Evolutionary conservation across 2,329 filamentous ascomycete genomes (phyloP).

Genomic region (Nemania sp.): DNA sequence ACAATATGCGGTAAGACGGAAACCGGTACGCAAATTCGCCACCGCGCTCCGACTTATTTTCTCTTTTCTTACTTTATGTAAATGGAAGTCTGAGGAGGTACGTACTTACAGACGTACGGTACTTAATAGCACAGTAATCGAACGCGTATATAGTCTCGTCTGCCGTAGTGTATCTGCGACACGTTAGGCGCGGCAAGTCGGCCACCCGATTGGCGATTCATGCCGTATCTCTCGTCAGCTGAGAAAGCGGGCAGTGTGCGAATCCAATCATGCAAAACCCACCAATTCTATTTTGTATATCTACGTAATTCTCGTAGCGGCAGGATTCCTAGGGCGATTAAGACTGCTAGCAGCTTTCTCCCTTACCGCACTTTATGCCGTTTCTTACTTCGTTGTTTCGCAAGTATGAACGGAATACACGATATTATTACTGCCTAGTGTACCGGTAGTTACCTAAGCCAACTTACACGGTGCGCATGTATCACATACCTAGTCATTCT

Average conservation of each 20-base stretch:
- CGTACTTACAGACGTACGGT: too few relatives aligned
- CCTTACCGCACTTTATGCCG: background rate
- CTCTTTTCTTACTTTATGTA: conserved; percentile 1
- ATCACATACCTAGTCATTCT: background rate
- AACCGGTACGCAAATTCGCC: conserved; percentile 18
- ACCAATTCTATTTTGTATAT: background rate
- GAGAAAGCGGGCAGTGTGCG: conserved; percentile 23
- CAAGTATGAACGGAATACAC: background rate
- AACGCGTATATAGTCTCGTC: background rate
- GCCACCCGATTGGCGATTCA: conserved; percentile 28
- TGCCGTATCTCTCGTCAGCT: conserved; percentile 34
- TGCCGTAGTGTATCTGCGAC: conserved; percentile 31
- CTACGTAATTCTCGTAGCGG: background rate
- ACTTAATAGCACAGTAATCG: background rate
- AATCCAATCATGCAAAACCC: conserved; percentile 8
- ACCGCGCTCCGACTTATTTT: conserved; percentile 7
- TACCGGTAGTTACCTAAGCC: background rate
- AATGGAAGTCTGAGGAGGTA: too few relatives aligned
- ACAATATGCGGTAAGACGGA: conserved; percentile 26
- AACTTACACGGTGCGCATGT: background rate
- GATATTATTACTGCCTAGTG: background rate
- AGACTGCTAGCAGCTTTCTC: background rate
- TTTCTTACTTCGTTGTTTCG: background rate
- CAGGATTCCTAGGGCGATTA: background rate
- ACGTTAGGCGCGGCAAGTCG: conserved; percentile 22